phyloP scores from a whole-genome alignment of 768 basidiomycete genomes.

The Lyophyllum decastes region DNA sequence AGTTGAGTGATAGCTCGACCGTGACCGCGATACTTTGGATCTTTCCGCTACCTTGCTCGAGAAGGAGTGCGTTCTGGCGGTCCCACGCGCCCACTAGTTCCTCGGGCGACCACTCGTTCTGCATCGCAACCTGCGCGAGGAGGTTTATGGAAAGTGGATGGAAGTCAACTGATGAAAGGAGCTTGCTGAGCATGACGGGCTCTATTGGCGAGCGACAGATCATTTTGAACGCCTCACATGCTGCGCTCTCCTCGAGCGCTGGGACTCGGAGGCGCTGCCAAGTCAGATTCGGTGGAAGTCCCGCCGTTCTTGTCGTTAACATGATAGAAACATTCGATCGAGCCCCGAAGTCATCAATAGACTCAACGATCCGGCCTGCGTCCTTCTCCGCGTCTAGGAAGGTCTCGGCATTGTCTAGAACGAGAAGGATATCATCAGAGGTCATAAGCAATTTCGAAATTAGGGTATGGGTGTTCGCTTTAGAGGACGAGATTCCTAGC shows the following conservation, averaged over 20 bases:
- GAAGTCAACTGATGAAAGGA: conserved; percentile 11
- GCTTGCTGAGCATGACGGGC: not conserved
- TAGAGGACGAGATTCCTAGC: not conserved
- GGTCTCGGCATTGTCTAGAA: conserved; percentile 18
- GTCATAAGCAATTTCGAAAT: not conserved
- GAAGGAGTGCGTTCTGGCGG: conserved; percentile 3
- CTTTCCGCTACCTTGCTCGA: conserved; percentile 10
- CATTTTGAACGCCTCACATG: conserved; percentile 4
- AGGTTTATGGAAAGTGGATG: conserved; percentile 19
- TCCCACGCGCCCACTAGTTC: conserved; percentile 13
- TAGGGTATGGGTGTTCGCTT: not conserved
- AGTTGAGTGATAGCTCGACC: conserved; percentile 12
- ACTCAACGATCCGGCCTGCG: conserved; percentile 4
- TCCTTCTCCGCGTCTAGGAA: conserved; percentile 15
- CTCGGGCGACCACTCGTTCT: conserved; percentile 14
- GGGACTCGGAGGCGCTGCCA: conserved; percentile 10
- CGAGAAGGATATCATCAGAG: conserved; percentile 1
- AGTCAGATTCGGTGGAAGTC: conserved; percentile 9
- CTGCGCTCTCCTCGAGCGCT: conserved; percentile 6
- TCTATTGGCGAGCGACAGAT: conserved; percentile 5
- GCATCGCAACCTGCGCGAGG: conserved; percentile 13
- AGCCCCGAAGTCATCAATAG: conserved; percentile 9
- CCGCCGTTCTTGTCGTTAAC: conserved; percentile 7
- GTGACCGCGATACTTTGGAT: conserved; percentile 12
- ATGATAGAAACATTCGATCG: conserved; percentile 13